These are phyloP conservation scores for Sarcomyxa edulis DNA, from an alignment of 768 basidiomycete genomes.

Conservation along the genomic window DNA sequence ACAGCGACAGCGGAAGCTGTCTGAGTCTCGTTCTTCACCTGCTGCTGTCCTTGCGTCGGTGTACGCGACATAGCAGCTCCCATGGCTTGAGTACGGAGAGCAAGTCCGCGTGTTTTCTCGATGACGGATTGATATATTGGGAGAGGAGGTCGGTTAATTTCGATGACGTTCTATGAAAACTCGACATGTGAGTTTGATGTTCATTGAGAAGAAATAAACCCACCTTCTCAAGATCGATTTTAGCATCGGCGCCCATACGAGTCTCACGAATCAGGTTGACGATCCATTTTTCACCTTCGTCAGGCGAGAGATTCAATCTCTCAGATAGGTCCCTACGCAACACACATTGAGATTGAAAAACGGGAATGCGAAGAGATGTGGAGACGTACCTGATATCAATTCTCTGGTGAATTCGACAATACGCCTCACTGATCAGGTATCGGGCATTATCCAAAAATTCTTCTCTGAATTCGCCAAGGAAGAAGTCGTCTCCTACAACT, in stretches of 20 bases:
- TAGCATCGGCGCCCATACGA: conserved; percentile 93
- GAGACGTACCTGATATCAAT: conserved; percentile 74
- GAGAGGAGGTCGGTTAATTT: conserved; percentile 85
- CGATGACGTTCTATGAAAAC: conserved; percentile 82
- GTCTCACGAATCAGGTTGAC: conserved; percentile 98
- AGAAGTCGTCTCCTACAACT: conserved; percentile 90
- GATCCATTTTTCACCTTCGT: conserved; percentile 99
- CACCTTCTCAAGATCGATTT: conserved; percentile 95
- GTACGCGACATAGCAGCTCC: conserved; percentile 58
- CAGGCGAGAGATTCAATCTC: conserved; percentile 86
- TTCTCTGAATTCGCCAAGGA: conserved; percentile 83
- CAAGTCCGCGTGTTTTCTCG: conserved; percentile 90
- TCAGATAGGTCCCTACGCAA: conserved; percentile 91
- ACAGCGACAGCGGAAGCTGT: conserved; percentile 6
- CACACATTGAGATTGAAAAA: conserved; percentile 1
- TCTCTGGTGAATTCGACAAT: conserved; percentile 93
- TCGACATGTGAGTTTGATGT: background rate
- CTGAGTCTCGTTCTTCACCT: conserved; percentile 1
- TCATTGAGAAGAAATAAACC: conserved; percentile 8
- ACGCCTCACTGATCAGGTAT: conserved; percentile 94
- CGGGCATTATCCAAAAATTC: conserved; percentile 97
- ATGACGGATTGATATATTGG: conserved; percentile 93
- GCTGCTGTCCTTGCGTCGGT: conserved; percentile 2
- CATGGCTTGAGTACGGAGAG: conserved; percentile 86
- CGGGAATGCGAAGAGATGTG: background rate